Evolutionary conservation across 345 rosid species (phyloP).

Genomic region (Sapria himalayana): DNA sequence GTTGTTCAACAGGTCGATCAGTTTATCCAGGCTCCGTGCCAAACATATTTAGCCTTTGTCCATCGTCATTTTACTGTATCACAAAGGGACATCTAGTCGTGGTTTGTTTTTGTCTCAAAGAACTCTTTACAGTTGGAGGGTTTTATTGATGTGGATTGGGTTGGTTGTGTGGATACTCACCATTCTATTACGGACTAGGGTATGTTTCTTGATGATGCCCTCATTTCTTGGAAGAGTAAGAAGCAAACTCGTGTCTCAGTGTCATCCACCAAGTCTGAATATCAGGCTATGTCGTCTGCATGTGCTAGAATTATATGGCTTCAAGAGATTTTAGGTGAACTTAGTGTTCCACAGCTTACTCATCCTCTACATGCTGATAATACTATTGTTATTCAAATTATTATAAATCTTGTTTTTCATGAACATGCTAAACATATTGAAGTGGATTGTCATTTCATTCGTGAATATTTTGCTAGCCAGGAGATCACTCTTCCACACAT

Average conservation of each 20-base stretch:
- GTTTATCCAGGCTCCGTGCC: not conserved
- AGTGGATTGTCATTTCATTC: too few relatives aligned
- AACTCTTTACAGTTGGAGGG: not conserved
- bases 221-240: too few relatives aligned
- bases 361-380: not conserved
- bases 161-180: not conserved
- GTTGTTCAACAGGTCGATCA: not conserved
- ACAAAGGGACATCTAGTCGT: not conserved
- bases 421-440: not conserved
- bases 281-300: not conserved
- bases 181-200: not conserved
- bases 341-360: too few relatives aligned
- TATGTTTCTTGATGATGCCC: not conserved
- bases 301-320: not conserved
- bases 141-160: conserved; percentile 1
- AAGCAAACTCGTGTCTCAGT: too few relatives aligned
- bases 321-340: not conserved
- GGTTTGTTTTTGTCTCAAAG: not conserved
- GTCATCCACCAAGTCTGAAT: not conserved
- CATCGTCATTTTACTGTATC: not conserved
- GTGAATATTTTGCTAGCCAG: not conserved
- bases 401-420: not conserved
- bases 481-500: not conserved
- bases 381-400: not conserved
- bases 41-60: not conserved